A percentile compares a stretch with the other conserved stretches of the same genome.
These are phyloP conservation scores for Cercis canadensis DNA, from an alignment of 306 rosid genomes.

Conservation along the genomic window DNA sequence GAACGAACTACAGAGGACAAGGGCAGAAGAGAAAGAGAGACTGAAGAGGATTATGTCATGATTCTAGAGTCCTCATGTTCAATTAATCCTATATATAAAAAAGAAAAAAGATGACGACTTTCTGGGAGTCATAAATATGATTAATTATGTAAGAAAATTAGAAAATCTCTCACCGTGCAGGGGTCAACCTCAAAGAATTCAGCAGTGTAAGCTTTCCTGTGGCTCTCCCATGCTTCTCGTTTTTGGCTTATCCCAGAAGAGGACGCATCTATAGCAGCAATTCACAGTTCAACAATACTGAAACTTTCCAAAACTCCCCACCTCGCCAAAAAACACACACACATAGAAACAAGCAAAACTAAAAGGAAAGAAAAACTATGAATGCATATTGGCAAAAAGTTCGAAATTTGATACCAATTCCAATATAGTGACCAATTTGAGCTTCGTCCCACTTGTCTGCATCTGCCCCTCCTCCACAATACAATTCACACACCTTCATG, in stretches of 20 bases:
- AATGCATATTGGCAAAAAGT: not conserved
- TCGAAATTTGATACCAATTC: constrained; percentile 61
- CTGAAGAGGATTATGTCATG: too few relatives aligned
- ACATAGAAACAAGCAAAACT: not conserved
- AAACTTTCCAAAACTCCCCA: not conserved
- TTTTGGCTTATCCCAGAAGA: constrained; percentile 70
- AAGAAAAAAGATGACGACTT: too few relatives aligned
- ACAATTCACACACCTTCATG: constrained; percentile 78
- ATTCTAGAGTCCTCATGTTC: not conserved
- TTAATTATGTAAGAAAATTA: not conserved
- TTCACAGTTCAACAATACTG: not conserved
- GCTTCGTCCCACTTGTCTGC: constrained; percentile 77
- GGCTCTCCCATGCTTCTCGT: constrained; percentile 82
- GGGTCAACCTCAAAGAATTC: constrained; percentile 88
- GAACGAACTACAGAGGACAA: not conserved
- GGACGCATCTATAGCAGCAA: constrained; percentile 57
- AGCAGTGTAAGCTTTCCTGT: constrained; percentile 63
- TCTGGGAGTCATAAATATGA: too few relatives aligned
- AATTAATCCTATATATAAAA: too few relatives aligned
- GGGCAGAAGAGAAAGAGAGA: not conserved
- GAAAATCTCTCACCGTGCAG: constrained; percentile 55
- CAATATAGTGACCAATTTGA: constrained; percentile 88
- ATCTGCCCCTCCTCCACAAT: constrained; percentile 77
- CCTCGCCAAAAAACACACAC: too few relatives aligned
- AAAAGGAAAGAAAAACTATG: not conserved